These are phyloP conservation scores for Phialemoniopsis sp. DNA, from an alignment of 2,329 filamentous ascomycete species.

Conservation along the genomic window DNA sequence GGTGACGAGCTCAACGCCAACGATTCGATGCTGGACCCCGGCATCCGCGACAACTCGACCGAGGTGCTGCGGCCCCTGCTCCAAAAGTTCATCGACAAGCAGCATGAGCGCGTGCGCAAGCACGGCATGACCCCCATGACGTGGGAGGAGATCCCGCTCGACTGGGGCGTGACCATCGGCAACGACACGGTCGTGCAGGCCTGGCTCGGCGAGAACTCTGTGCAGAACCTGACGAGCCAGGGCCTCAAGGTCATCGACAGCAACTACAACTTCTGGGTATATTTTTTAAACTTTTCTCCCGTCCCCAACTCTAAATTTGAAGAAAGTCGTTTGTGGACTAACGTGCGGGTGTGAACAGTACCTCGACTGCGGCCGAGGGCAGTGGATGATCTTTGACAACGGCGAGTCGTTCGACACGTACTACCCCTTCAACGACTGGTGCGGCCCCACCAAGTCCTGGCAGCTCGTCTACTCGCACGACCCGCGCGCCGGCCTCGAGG, in stretches of 20 bases:
- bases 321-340: neutral
- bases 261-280: slow-evolving; percentile 73
- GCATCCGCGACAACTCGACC: slow-evolving; percentile 61
- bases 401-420: slow-evolving; percentile 43
- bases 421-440: slow-evolving; percentile 80
- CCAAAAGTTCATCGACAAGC: slow-evolving; percentile 70
- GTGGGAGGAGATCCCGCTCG: slow-evolving; percentile 82
- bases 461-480: slow-evolving; percentile 76
- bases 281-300: slow-evolving; percentile 14
- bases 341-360: slow-evolving; percentile 44
- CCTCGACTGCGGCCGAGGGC: slow-evolving; percentile 77
- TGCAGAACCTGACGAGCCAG: slow-evolving; percentile 53
- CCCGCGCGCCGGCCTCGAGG: slow-evolving; percentile 60
- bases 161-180: slow-evolving; percentile 73
- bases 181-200: slow-evolving; percentile 72
- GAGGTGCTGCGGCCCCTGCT: slow-evolving; percentile 68
- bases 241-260: slow-evolving; percentile 72
- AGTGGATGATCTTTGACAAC: slow-evolving; percentile 70
- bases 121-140: slow-evolving; percentile 69
- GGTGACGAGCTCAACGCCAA: slow-evolving; percentile 84
- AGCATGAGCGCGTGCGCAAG: slow-evolving; percentile 60
- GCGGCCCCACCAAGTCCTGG: slow-evolving; percentile 77
- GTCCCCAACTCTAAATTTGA: neutral
- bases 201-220: slow-evolving; percentile 64
- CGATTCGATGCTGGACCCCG: slow-evolving; percentile 69